A percentile compares a stretch with the other conserved stretches of the same genome.
Evolutionary conservation across 306 rosid genomes (phyloP).

Genomic region (Elaeagnus macrophylla): DNA sequence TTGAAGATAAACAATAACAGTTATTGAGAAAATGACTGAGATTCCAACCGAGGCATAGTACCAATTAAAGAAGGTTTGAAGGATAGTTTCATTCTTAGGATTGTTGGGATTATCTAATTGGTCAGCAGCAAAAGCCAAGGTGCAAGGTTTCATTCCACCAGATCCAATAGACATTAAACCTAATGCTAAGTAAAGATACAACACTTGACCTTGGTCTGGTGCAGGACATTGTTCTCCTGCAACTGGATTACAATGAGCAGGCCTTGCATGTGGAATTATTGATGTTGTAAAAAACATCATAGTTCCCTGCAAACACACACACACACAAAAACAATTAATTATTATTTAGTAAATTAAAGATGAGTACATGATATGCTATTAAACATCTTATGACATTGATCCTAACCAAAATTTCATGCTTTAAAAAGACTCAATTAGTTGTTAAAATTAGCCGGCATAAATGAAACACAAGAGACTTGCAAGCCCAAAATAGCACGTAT

Average conservation of each 20-base stretch:
- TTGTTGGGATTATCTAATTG: constrained; percentile 9
- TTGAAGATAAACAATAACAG: constrained; percentile 20
- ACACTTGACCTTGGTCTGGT: constrained; percentile 6
- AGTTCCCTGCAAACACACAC: constrained; percentile 21
- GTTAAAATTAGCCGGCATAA: too few species aligned
- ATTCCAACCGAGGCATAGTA: not conserved
- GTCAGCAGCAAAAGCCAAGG: constrained; percentile 23
- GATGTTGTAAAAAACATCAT: constrained; percentile 24
- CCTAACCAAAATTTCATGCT: not conserved
- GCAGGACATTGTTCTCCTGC: not conserved
- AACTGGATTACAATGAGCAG: constrained; percentile 1
- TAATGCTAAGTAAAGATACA: constrained; percentile 11
- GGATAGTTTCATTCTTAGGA: not conserved
- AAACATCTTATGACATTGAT: not conserved
- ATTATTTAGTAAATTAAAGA: not conserved
- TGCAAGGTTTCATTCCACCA: constrained; percentile 18
- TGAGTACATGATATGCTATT: not conserved
- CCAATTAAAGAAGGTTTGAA: constrained; percentile 9
- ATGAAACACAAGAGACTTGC: too few species aligned
- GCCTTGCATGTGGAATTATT: constrained; percentile 13
- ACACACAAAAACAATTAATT: not conserved
- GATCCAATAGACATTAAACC: constrained; percentile 22
- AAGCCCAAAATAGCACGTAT: too few species aligned
- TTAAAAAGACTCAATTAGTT: too few species aligned
- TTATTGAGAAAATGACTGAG: constrained; percentile 1